Conservation (phyloP, 2,329 filamentous ascomycete species). For the Fusarium liriodendri region DNA sequence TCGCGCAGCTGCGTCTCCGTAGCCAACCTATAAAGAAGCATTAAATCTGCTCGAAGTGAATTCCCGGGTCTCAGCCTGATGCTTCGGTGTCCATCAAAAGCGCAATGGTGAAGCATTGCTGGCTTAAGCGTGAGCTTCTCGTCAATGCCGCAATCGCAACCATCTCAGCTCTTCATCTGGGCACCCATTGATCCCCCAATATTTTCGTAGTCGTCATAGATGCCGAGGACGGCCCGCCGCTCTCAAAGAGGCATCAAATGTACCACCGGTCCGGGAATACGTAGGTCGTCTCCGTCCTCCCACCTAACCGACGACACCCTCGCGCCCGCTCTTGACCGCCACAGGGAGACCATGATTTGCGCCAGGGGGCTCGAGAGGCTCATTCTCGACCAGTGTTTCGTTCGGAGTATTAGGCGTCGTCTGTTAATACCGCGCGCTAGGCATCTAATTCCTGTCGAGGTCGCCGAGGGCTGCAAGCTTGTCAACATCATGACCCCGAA, state of each 20-base stretch:
- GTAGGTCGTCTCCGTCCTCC: neutral
- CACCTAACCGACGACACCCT: neutral
- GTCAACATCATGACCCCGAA: neutral
- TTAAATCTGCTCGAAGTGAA: neutral
- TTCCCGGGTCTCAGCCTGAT: neutral
- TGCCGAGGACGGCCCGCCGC: neutral
- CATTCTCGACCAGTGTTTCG: neutral
- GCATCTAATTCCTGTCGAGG: neutral
- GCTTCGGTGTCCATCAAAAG: neutral
- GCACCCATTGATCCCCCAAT: neutral
- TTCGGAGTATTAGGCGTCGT: neutral
- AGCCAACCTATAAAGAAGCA: neutral
- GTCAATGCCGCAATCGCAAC: neutral
- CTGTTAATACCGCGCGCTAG: neutral
- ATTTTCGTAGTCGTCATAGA: neutral
- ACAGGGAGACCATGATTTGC: neutral
- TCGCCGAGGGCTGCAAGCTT: neutral
- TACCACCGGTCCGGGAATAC: neutral
- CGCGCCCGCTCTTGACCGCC: neutral
- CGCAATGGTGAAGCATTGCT: neutral
- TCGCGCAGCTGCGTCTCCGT: neutral
- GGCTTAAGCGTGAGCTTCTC: neutral
- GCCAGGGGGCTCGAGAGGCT: neutral
- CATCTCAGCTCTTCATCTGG: neutral
- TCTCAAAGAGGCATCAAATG: neutral